A percentile compares a stretch with the other conserved stretches of the same genome.
Conservation (phyloP, 306 rosid genomes). For the Hylodesmum podocarpum region DNA sequence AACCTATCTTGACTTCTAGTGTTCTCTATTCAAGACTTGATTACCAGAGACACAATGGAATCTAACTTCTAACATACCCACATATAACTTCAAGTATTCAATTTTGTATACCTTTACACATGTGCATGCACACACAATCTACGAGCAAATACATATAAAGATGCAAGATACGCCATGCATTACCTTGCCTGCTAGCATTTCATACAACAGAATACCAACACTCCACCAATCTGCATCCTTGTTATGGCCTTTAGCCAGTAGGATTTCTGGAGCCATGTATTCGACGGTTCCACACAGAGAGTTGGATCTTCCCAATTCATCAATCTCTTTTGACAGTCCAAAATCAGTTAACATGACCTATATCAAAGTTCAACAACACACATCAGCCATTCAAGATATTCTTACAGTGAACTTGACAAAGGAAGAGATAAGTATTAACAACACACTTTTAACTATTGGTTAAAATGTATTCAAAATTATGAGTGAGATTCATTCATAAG, state of each 20-base stretch:
- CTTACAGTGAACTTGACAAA: neutral
- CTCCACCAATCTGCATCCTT: constrained; percentile 99
- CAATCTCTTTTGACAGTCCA: constrained; percentile 93
- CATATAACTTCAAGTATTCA: neutral
- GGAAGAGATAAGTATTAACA: neutral
- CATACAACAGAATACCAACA: constrained; percentile 81
- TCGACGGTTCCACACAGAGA: constrained; percentile 95
- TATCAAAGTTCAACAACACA: constrained; percentile 11
- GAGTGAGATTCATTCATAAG: too few species aligned
- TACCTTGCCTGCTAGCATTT: constrained; percentile 96
- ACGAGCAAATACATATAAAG: neutral
- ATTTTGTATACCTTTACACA: neutral
- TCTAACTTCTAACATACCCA: neutral
- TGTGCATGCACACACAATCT: neutral
- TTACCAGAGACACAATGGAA: neutral
- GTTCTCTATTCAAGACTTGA: neutral
- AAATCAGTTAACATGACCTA: constrained; percentile 96
- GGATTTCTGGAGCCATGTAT: constrained; percentile 96
- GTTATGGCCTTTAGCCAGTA: constrained; percentile 86
- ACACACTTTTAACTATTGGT: too few species aligned
- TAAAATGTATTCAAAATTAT: too few species aligned
- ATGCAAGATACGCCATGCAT: constrained; percentile 20
- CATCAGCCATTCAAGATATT: neutral
- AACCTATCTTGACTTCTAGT: neutral
- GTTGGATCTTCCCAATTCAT: constrained; percentile 78